Percentiles rank a stretch among this genome's conserved stretches.
Evolutionary conservation across 1,284 basidiomycete species (phyloP).

Genomic region (Marasmius sp.): DNA sequence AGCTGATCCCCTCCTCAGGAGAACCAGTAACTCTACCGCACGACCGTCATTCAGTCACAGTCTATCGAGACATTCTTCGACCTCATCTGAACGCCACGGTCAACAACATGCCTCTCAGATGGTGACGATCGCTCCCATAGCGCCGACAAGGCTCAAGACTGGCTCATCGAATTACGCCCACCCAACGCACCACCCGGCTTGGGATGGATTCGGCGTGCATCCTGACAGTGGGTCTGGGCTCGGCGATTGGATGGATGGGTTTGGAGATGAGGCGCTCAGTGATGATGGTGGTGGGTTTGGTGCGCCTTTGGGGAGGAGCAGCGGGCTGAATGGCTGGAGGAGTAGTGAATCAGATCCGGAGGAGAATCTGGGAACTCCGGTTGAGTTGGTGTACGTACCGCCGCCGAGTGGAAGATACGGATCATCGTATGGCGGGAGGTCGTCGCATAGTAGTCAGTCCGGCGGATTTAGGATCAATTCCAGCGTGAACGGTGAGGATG

Average conservation of each 20-base stretch:
- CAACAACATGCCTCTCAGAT: slow-evolving; percentile 42
- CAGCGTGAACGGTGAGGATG: slow-evolving; percentile 29
- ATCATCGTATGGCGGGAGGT: not conserved
- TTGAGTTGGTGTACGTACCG: slow-evolving; percentile 76
- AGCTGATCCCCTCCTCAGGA: not conserved
- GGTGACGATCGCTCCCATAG: slow-evolving; percentile 92
- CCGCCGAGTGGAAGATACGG: slow-evolving; percentile 51
- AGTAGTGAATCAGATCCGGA: slow-evolving; percentile 8
- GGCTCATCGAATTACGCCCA: slow-evolving; percentile 40
- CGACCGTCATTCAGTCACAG: slow-evolving; percentile 12
- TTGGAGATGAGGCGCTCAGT: slow-evolving; percentile 25
- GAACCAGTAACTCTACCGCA: not conserved
- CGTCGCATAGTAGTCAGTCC: slow-evolving; percentile 4
- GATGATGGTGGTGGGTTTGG: slow-evolving; percentile 19
- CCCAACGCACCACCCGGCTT: slow-evolving; percentile 18
- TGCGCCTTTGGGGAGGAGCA: slow-evolving; percentile 22
- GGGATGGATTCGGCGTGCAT: slow-evolving; percentile 26
- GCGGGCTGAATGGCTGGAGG: slow-evolving; percentile 19
- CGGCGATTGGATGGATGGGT: slow-evolving; percentile 28
- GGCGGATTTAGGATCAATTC: slow-evolving; percentile 15
- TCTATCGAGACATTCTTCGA: not conserved
- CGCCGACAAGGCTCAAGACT: slow-evolving; percentile 92
- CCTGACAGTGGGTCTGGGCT: slow-evolving; percentile 6
- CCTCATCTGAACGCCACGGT: not conserved
- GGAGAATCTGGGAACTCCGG: slow-evolving; percentile 35